Base-by-base conservation (phyloP, 148 eudicot genomes). In the Rhododendron vialii region DNA sequence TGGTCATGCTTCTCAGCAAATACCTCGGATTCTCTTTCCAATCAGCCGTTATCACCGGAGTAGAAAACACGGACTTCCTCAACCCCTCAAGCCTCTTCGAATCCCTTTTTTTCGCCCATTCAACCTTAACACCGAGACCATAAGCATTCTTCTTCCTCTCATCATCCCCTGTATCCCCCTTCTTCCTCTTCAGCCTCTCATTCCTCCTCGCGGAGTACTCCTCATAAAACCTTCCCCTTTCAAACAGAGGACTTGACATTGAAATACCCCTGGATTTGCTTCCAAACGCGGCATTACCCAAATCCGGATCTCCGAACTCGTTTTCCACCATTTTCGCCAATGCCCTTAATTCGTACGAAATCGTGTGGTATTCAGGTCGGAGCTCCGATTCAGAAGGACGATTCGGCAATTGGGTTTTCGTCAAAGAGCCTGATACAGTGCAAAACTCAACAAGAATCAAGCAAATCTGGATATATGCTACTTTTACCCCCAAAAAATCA, bases 151-250 rank as follows among this genome's bases (percentile, higher is more conserved):
- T 88, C 82, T 85, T 85, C 83, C 84, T 88, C 80, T 85, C 87
- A 71, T 85, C 87, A 12, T 76, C 88, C 48, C 84, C 92, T 13
- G 83, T 77, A 53, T 89, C 92, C 5, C 88, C 92, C 84, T 86
- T 93, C 89, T 95, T 96, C 84, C 92, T 90, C 90, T 87, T 92
- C 83, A 96, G 87, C 92, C 95, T 93, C 92, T 96, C 99, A 20
- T 96, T 95, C 81, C 99, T 95, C 84, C 95, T 95, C 0, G 94
- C 97, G 10, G 90, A 84, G 82, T 96, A 96, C 87, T 89, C 93
- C 1, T 96, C 95, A 84, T 96, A 96, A 36, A 93, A 92, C 53
- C 89, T 87, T 5, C 99, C 99, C 84, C 99, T 91, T 80, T 93
- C 92, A 59, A 96, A 92, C 75, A 59, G 65, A 20, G 65, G 26